Evolutionary conservation across 176 grass and related monocot genomes (phyloP).

Genomic region (Miscanthus lutarioriparius): DNA sequence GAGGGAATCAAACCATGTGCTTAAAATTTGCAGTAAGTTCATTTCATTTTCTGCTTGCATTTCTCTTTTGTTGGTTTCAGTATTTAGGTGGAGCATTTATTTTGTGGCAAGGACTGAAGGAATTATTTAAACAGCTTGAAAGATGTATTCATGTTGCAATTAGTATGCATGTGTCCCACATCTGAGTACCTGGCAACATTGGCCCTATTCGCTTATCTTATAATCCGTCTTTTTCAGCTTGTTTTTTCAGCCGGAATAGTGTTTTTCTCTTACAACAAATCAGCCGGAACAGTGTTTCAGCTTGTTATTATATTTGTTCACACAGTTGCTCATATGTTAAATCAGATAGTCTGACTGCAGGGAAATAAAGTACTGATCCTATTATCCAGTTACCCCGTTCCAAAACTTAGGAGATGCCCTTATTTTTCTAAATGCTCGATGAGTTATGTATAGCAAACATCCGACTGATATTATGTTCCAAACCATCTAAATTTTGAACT

Average conservation of each 20-base stretch:
- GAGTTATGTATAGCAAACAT: background rate
- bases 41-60: background rate
- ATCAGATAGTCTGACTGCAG: background rate
- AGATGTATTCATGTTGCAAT: slow-evolving; percentile 5
- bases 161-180: background rate
- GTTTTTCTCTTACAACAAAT: too few species aligned
- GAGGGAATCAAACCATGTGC: slow-evolving; percentile 77
- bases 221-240: too few species aligned
- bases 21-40: slow-evolving; percentile 81
- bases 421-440: background rate
- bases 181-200: background rate
- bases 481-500: background rate
- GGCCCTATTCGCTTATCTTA: too few species aligned
- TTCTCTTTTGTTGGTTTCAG: background rate
- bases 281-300: too few species aligned
- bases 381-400: background rate
- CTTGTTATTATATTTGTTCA: background rate
- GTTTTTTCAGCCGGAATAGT: too few species aligned
- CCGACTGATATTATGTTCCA: background rate
- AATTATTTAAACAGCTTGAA: background rate
- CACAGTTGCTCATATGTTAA: background rate
- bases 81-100: background rate
- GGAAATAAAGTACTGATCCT: background rate
- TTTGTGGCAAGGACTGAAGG: too few species aligned
- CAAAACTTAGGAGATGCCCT: background rate